phyloP scores from a whole-genome alignment of 148 eudicot species.

The Nepenthes mirabilis region DNA sequence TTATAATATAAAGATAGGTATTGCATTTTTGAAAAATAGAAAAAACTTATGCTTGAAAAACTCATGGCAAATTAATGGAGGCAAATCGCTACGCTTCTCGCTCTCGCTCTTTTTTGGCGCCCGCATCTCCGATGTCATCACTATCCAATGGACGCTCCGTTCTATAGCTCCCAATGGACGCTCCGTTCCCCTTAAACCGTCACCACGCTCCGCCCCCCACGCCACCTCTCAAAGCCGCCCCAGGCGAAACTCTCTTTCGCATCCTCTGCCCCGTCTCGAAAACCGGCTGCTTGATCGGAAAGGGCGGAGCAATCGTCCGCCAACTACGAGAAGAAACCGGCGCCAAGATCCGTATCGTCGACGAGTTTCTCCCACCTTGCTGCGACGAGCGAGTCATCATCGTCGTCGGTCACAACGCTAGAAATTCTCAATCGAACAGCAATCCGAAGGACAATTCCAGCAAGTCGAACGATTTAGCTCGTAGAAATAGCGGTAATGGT shows the following conservation, averaged over 20 bases:
- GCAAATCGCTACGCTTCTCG: too few relatives aligned
- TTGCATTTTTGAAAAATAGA: too few relatives aligned
- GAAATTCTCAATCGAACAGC: conserved; percentile 1
- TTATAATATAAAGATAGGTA: too few relatives aligned
- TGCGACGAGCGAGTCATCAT: conserved; percentile 39
- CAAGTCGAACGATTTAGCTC: background rate
- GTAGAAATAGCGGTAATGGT: background rate
- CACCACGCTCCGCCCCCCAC: conserved; percentile 13
- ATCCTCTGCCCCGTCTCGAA: conserved; percentile 34
- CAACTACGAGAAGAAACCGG: conserved; percentile 44
- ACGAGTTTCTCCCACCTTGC: conserved; percentile 17
- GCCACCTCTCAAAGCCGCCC: conserved; percentile 3
- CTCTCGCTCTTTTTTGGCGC: too few relatives aligned
- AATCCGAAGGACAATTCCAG: background rate
- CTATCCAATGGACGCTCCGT: background rate
- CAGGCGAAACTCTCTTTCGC: conserved; percentile 25
- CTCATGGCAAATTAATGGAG: too few relatives aligned
- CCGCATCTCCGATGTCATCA: too few relatives aligned
- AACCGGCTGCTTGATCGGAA: conserved; percentile 39
- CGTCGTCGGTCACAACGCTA: conserved; percentile 12
- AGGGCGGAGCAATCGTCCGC: conserved; percentile 34
- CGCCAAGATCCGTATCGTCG: conserved; percentile 36
- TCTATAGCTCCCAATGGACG: conserved; percentile 12
- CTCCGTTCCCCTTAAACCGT: conserved; percentile 16
- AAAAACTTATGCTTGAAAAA: background rate